Conservation (phyloP, 2,329 filamentous ascomycete species). For the Neophaeococcomyces aloes region DNA sequence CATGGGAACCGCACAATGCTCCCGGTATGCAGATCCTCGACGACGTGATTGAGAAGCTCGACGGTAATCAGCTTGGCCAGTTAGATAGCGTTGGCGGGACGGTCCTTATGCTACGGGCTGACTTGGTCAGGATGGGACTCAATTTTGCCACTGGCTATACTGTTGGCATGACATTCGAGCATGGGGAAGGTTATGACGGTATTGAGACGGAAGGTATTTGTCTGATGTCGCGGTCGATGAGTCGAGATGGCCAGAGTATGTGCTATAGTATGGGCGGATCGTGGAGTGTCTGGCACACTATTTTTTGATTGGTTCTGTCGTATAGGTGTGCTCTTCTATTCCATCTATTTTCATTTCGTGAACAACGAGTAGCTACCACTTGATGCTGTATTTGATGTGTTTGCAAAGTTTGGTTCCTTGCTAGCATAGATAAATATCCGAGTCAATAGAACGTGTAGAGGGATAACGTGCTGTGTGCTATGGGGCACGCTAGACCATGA, state of each 20-base stretch:
- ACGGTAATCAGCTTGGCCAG: not conserved
- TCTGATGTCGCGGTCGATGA: not conserved
- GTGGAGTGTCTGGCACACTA: slow-evolving; percentile 1
- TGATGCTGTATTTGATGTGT: too few species aligned
- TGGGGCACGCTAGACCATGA: too few species aligned
- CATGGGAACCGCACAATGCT: slow-evolving; percentile 1
- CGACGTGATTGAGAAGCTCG: not conserved
- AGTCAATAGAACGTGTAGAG: too few species aligned
- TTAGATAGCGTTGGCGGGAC: slow-evolving; percentile 3
- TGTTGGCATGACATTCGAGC: slow-evolving; percentile 4
- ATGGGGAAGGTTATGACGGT: slow-evolving; percentile 2
- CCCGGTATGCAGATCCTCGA: slow-evolving; percentile 1
- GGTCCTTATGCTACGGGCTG: not conserved
- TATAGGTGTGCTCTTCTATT: too few species aligned
- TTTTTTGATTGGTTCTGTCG: too few species aligned
- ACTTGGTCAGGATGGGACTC: slow-evolving; percentile 3
- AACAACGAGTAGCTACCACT: too few species aligned
- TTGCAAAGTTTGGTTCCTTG: too few species aligned
- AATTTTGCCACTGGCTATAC: slow-evolving; percentile 3
- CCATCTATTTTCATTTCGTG: too few species aligned
- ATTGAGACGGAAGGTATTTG: slow-evolving; percentile 4
- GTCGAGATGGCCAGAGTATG: not conserved
- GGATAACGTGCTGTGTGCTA: too few species aligned
- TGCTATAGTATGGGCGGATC: not conserved
- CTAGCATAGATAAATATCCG: too few species aligned